Conservation (phyloP, 2,329 filamentous ascomycete genomes). For the Helminthosporium solani region DNA sequence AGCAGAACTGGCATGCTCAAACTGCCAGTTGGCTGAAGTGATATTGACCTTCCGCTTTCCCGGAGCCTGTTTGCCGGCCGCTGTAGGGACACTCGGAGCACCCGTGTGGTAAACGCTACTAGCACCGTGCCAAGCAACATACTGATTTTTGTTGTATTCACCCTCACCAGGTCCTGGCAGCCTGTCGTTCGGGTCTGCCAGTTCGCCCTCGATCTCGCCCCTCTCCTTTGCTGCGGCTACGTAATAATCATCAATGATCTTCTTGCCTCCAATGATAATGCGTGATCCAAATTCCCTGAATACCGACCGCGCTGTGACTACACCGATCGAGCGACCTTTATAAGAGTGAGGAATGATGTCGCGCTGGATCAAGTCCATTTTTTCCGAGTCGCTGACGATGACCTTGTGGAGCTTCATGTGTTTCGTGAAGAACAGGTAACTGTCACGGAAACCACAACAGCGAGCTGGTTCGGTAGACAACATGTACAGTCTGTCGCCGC, state of each 20-base stretch:
- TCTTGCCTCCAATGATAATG: conserved; percentile 88
- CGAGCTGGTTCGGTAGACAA: conserved; percentile 95
- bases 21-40: conserved; percentile 94
- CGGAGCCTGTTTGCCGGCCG: conserved; percentile 70
- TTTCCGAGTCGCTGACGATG: conserved; percentile 96
- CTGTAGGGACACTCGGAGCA: conserved; percentile 72
- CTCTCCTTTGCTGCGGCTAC: conserved; percentile 71
- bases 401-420: conserved; percentile 97
- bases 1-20: conserved; percentile 88
- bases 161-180: conserved; percentile 69
- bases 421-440: conserved; percentile 98
- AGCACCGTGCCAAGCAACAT: conserved; percentile 96
- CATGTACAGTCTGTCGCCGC: conserved; percentile 91
- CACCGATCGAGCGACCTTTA: conserved; percentile 95
- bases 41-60: conserved; percentile 82
- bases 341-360: conserved; percentile 97
- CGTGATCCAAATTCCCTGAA: conserved; percentile 95
- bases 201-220: conserved; percentile 80
- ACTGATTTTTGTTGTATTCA: conserved; percentile 98
- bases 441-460: conserved; percentile 95
- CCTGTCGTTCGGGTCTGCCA: conserved; percentile 86
- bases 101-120: conserved; percentile 92
- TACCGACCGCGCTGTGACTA: conserved; percentile 93
- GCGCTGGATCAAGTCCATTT: conserved; percentile 91
- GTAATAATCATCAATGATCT: conserved; percentile 86